Conservation (phyloP, 2,329 filamentous ascomycete genomes). For the Fusarium liriodendri region DNA sequence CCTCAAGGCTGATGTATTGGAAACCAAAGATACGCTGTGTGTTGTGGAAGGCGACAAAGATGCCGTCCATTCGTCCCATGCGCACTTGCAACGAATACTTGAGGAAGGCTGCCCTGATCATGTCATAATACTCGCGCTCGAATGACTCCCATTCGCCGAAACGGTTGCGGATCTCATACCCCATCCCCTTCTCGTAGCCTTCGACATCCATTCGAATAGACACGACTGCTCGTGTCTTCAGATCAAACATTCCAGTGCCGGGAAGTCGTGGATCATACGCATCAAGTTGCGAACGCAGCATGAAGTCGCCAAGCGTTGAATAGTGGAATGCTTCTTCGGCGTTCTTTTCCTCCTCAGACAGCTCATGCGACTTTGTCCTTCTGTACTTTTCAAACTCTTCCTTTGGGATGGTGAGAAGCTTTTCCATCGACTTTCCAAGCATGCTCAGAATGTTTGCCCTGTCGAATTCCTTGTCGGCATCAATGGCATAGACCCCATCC, state of each 20-base stretch:
- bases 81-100: slow-evolving; percentile 98
- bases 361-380: slow-evolving; percentile 72
- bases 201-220: slow-evolving; percentile 88
- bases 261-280: slow-evolving; percentile 88
- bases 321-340: slow-evolving; percentile 88
- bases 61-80: slow-evolving; percentile 98
- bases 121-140: slow-evolving; percentile 95
- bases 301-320: slow-evolving; percentile 84
- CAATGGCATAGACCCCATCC: slow-evolving; percentile 91
- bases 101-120: slow-evolving; percentile 93
- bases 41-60: slow-evolving; percentile 97
- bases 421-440: slow-evolving; percentile 96
- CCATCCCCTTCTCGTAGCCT: slow-evolving; percentile 78
- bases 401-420: slow-evolving; percentile 85
- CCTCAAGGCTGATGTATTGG: slow-evolving; percentile 87
- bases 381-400: slow-evolving; percentile 89
- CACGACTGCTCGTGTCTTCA: slow-evolving; percentile 94
- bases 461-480: slow-evolving; percentile 94
- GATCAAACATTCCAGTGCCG: slow-evolving; percentile 92
- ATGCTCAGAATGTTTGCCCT: slow-evolving; percentile 87
- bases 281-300: slow-evolving; percentile 96
- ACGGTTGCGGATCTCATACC: slow-evolving; percentile 85
- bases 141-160: slow-evolving; percentile 89
- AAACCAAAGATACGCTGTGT: slow-evolving; percentile 96
- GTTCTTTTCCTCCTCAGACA: slow-evolving; percentile 77